These are phyloP conservation scores for Globisporangium uncinulatum DNA, from an alignment of 352 stramenopile species.

Conservation along the genomic window DNA sequence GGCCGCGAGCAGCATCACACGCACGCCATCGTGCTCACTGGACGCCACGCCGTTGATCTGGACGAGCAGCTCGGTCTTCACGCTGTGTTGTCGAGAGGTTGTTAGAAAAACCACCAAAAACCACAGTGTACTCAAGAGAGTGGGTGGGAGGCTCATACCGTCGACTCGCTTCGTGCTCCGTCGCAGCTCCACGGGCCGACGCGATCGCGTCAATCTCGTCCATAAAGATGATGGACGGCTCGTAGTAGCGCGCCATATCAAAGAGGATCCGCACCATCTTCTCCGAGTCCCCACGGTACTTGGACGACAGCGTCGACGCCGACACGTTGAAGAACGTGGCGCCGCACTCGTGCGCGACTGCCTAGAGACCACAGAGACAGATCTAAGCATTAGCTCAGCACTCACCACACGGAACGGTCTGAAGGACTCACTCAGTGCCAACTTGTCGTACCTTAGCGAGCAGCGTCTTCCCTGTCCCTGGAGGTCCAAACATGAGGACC, in stretches of 20 bases:
- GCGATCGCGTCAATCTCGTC: slow-evolving; percentile 97
- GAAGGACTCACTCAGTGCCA: no score
- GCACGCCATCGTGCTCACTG: slow-evolving; percentile 12
- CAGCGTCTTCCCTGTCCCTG: slow-evolving; percentile 89
- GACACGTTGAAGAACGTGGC: slow-evolving; percentile 98
- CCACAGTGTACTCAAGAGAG: not conserved
- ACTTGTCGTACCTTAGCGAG: slow-evolving; percentile 41
- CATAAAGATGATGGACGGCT: slow-evolving; percentile 97
- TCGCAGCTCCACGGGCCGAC: slow-evolving; percentile 53
- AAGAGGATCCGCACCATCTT: slow-evolving; percentile 97
- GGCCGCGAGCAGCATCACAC: slow-evolving; percentile 93
- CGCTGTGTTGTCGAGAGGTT: slow-evolving; percentile 23
- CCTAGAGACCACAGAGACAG: slow-evolving; percentile 8
- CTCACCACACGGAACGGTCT: no score
- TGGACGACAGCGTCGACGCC: slow-evolving; percentile 87
- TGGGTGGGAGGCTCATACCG: slow-evolving; percentile 22
- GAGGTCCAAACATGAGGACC: slow-evolving; percentile 83
- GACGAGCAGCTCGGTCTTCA: slow-evolving; percentile 97
- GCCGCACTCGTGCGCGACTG: slow-evolving; percentile 93
- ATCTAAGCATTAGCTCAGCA: no score
- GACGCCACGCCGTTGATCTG: slow-evolving; percentile 94
- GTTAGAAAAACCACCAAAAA: no score
- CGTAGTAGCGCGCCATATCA: slow-evolving; percentile 97
- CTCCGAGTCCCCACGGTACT: slow-evolving; percentile 94
- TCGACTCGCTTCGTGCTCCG: slow-evolving; percentile 81